Base-by-base conservation (phyloP, 2,329 filamentous ascomycete genomes). In the Arthrobotrys sphaeroides region DNA sequence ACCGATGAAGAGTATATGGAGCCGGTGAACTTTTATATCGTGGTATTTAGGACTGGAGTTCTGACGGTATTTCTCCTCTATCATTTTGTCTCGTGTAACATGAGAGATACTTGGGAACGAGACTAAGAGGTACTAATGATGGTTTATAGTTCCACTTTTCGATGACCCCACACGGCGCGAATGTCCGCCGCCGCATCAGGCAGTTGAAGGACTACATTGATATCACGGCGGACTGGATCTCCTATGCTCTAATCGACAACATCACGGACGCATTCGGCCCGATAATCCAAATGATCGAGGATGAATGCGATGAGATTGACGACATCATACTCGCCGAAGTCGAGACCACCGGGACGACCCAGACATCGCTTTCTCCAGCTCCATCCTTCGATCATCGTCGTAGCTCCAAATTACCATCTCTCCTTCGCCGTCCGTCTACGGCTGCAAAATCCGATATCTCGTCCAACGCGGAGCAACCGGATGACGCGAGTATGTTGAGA, bases 191-290 rank as follows among this genome's bases (percentile, higher is more conserved):
- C 85, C 90, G 95, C 83, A 98, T 99, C 80, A 90, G 92, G 22
- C 91, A 93, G 79, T 86, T 99, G 67, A 94, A 96, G 81, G 95
- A 99, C 81, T 98, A 97, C 81, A 91, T 98, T 80, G 90, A 94
- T 77, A 87, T 99, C 40, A 96, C 93, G 81, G 94, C 93, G 79
- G 95, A 99, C 83, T 99, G 96, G 94, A 96, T 98, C 79, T 99
- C 95, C 85, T 99, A 99, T 82, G 95, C 95, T 45, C 87, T 99
- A 69, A 92, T 90, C 81, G 95, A 99, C 83, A 93, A 99, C 81
- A 99, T 99, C 81, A 95, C 98, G 74, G 95, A 99, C 84, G 92
- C 89, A 20, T 99, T 98, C 80, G 94, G 91, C 0, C 94, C 94
- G 12, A 90, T 93, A 28, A 96, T 99, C 78, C 90, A 89, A 68